Conservation (phyloP, 164 flowering plant genomes). For the Aristolochia californica region DNA sequence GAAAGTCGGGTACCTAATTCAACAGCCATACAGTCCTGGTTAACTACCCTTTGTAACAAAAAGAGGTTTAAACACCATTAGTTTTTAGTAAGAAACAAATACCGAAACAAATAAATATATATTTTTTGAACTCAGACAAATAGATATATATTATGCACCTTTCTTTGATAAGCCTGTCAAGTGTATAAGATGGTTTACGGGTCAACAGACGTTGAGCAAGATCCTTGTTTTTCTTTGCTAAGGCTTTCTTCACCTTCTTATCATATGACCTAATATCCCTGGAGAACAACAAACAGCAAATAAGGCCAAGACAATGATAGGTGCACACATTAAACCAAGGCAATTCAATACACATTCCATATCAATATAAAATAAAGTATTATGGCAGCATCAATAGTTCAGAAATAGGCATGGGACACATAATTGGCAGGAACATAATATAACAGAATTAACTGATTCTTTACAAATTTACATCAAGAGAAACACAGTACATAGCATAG, state of each 20-base stretch:
- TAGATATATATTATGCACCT: slow-evolving; percentile 33
- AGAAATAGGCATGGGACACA: no score
- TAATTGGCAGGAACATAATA: no score
- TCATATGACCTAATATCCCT: slow-evolving; percentile 53
- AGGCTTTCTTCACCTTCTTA: slow-evolving; percentile 65
- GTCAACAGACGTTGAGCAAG: slow-evolving; percentile 37
- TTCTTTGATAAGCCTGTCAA: slow-evolving; percentile 57
- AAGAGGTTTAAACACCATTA: no score
- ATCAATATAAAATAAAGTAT: background rate
- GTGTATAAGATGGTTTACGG: slow-evolving; percentile 41
- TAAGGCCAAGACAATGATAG: background rate
- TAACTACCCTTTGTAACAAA: background rate
- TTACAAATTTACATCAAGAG: no score
- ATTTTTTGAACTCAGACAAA: no score
- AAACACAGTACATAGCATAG: no score
- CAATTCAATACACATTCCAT: background rate
- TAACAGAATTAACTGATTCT: no score
- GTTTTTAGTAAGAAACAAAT: no score
- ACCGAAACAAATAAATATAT: no score
- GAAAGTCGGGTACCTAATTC: slow-evolving; percentile 64
- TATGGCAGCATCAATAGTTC: background rate
- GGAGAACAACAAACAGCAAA: background rate
- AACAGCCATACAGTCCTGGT: slow-evolving; percentile 3
- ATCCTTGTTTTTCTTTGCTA: slow-evolving; percentile 56
- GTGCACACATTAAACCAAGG: no score